Evolutionary conservation across 768 basidiomycete species (phyloP).

Genomic region (Boletus eberwhitei): DNA sequence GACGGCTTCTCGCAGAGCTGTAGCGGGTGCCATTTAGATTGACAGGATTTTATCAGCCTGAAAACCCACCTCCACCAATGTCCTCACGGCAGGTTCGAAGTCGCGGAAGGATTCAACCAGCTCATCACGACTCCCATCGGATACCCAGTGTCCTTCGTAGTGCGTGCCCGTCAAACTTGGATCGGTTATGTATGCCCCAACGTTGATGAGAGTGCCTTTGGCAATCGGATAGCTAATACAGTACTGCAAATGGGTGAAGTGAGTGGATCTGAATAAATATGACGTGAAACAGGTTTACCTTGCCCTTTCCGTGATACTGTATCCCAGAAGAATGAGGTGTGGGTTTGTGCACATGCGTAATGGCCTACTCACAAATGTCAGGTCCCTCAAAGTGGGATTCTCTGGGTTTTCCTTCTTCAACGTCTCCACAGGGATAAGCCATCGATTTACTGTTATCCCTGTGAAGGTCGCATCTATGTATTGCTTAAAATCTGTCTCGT

Average conservation of each 20-base stretch:
- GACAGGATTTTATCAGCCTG: background rate
- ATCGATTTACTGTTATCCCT: no score
- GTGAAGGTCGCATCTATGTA: no score
- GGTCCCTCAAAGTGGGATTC: constrained; percentile 15
- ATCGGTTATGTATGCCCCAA: constrained; percentile 32
- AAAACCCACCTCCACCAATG: constrained; percentile 26
- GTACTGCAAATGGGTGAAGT: constrained; percentile 26
- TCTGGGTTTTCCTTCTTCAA: no score
- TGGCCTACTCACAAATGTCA: constrained; percentile 20
- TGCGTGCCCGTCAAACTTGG: constrained; percentile 27
- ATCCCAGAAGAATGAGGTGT: constrained; percentile 5
- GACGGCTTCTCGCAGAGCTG: constrained; percentile 37
- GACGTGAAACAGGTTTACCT: background rate
- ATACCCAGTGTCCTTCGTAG: constrained; percentile 33
- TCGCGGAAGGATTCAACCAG: constrained; percentile 26
- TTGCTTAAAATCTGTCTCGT: constrained; percentile 3
- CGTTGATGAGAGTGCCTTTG: constrained; percentile 35
- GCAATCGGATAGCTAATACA: constrained; percentile 40
- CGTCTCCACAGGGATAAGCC: no score
- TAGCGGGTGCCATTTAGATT: background rate
- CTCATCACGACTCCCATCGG: constrained; percentile 31
- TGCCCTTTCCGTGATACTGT: constrained; percentile 14
- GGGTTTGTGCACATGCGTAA: background rate
- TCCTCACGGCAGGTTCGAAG: constrained; percentile 37
- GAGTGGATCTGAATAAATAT: background rate